Evolutionary conservation across 257 asterid species (phyloP), one percentile per base, ranked within the genome.

Genomic region (Petunia secreta): DNA sequence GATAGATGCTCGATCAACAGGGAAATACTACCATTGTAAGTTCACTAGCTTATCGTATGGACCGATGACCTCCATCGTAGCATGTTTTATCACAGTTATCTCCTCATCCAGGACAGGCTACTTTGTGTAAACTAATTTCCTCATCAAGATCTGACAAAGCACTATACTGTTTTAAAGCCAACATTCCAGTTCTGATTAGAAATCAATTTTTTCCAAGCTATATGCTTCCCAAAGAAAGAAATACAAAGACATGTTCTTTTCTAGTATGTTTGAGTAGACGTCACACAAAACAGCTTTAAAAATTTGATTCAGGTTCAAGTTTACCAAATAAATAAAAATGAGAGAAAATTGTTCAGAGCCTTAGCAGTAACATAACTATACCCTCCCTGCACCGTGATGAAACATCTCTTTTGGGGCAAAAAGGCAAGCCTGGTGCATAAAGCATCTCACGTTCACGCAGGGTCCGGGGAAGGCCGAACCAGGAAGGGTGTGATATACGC

Each of bases 1-100:
- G 97, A 67, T 92, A 52, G 99, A 96, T 90, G 99, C 98, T 58
- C 99, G 98, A 54, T 96, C 99, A 79, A 94, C 99, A 79, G 98
- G 98, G 83, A 96, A 96, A 91, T 96, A 96, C 85, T 96, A 96
- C 57, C 99, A 96, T 65, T 96, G 99, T 96, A 83, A 89, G 99
- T 84, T 54, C 67, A 64, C 4, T 66, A 15, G 25, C 46, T 65
- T 46, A 79, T 63, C 62, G 34, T 71, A 10, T 71, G 77, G 60
- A 44, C 16, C 25, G 43, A 34, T 34, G 59, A 48, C 5, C 3
- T 71, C 60, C 77, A 71, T 34, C 54, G 38, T 48, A 48, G 11
- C 60, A 48, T 44, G n/a, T 44, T 57, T 46, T 69, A 69, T 46
- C 11, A 5, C 77, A 46, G 25, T 25, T 71, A 6, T 79, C 37